These are phyloP conservation scores for Cicer chorassanicum DNA, from an alignment of 306 rosid species.

Conservation along the genomic window DNA sequence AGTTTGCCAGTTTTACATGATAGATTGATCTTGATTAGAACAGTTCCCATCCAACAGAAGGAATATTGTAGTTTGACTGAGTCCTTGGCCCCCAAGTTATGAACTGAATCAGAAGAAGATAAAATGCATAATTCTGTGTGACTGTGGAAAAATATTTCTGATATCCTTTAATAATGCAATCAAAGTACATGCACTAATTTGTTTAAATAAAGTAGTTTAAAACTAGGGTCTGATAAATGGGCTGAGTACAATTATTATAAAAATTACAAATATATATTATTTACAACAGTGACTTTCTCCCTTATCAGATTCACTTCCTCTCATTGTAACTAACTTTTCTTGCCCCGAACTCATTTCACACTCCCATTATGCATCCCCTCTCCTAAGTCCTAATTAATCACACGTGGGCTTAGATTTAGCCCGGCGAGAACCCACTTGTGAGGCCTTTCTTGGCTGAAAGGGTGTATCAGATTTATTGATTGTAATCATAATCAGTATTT, in stretches of 20 bases:
- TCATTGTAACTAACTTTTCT: background rate
- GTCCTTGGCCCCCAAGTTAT: background rate
- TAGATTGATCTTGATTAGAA: background rate
- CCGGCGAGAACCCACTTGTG: background rate
- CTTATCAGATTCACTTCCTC: background rate
- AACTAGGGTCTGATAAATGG: no score
- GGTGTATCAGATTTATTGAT: background rate
- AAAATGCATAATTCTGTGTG: no score
- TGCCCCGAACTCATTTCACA: background rate
- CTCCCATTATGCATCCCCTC: background rate
- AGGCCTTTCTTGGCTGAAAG: conserved; percentile 6
- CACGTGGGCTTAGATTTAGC: conserved; percentile 1
- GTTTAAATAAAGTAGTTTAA: no score
- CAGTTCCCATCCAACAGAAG: background rate
- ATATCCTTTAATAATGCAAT: no score
- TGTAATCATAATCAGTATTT: background rate
- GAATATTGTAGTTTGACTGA: conserved; percentile 1
- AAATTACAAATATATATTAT: no score
- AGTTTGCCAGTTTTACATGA: conserved; percentile 13
- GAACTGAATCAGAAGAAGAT: no score
- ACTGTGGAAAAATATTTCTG: no score
- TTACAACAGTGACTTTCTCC: background rate
- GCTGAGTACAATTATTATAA: no score
- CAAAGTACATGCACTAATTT: no score
- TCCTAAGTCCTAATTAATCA: background rate